Base-by-base conservation (phyloP, 176 grass and related monocot genomes). In the Musa beccarii region DNA sequence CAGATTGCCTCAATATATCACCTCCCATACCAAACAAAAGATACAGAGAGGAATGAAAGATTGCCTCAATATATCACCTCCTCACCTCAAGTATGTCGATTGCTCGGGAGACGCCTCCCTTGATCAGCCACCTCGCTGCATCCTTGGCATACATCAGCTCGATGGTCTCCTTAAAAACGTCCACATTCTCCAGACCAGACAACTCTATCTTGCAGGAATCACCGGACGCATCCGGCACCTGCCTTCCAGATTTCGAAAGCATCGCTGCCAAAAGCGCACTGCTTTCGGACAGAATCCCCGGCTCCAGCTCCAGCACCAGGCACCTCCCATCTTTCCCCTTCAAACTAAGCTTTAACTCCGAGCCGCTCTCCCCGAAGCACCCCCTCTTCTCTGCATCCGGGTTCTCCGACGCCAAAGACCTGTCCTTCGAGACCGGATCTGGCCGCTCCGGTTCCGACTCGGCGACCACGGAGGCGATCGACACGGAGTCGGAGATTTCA, bases 221-320 rank as follows among this genome's bases (percentile, higher is more conserved):
- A 49, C 20, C 76, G 14, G 12, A 59, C 11, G 17, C 69, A 80
- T 73, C 79, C 69, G 56, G 59, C 34, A 80, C 11, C 69, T 64
- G 72, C 49, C 69, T 20, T 1, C 56, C 50, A 22, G 72, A 59
- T 23, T 84, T 59, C 71, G 72, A 79, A 72, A 84, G 82, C 87
- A 87, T 87, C 52, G 71, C 86, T 14, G 78, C 81, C 69, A 99
- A 99, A 86, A 94, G 92, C 5, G 52, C 34, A 73, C 90, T 99
- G 53, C 78, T 92, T 52, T 82, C 76, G 59, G 83, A 83, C 68
- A 99, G 83, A 28, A 91, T 75, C 28, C 43, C 43, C 67, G 86
- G 86, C 75, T 94, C 95, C 72, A 99, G 85, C 59, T 99, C 90
- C 86, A 99, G 78, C 20, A 86, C 66, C 62, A 89, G 80, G 76